Evolutionary conservation across 306 rosid species (phyloP).

Genomic region (Aeschynomene evenia): DNA sequence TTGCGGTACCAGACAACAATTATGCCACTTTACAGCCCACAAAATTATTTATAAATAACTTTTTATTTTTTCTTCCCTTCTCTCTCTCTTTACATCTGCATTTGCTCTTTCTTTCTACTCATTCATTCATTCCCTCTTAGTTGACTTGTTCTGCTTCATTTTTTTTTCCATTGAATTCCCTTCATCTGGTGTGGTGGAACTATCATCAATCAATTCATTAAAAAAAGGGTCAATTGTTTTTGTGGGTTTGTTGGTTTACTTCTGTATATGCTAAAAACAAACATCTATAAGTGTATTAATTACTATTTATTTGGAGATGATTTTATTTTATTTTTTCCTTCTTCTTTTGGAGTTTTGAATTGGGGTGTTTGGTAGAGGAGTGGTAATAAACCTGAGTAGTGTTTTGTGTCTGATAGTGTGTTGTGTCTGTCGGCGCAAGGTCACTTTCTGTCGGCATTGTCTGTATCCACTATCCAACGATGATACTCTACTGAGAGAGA

Average conservation of each 20-base stretch:
- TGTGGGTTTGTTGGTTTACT: background rate
- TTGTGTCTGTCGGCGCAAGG: slow-evolving; percentile 64
- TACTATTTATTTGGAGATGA: slow-evolving; percentile 19
- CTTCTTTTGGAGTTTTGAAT: too few species aligned
- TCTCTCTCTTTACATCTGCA: slow-evolving; percentile 2
- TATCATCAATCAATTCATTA: slow-evolving; percentile 28
- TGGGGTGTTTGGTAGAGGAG: slow-evolving; percentile 50
- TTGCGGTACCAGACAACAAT: slow-evolving; percentile 76
- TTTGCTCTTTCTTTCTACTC: slow-evolving; percentile 6
- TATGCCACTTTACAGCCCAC: slow-evolving; percentile 94
- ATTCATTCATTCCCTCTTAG: background rate
- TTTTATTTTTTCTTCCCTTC: background rate
- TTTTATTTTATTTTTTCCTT: background rate
- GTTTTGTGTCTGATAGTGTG: slow-evolving; percentile 18
- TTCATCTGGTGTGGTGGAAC: slow-evolving; percentile 33
- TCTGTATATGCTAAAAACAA: background rate
- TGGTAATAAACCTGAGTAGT: slow-evolving; percentile 28
- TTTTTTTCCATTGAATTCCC: slow-evolving; percentile 35
- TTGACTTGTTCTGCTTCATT: background rate
- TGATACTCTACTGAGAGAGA: slow-evolving; percentile 29
- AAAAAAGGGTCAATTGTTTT: background rate
- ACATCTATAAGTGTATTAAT: background rate
- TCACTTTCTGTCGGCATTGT: slow-evolving; percentile 77
- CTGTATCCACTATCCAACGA: slow-evolving; percentile 53
- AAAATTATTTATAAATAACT: slow-evolving; percentile 15